Evolutionary conservation across 2,329 filamentous ascomycete genomes (phyloP).

Genomic region (Trichoderma sp.): DNA sequence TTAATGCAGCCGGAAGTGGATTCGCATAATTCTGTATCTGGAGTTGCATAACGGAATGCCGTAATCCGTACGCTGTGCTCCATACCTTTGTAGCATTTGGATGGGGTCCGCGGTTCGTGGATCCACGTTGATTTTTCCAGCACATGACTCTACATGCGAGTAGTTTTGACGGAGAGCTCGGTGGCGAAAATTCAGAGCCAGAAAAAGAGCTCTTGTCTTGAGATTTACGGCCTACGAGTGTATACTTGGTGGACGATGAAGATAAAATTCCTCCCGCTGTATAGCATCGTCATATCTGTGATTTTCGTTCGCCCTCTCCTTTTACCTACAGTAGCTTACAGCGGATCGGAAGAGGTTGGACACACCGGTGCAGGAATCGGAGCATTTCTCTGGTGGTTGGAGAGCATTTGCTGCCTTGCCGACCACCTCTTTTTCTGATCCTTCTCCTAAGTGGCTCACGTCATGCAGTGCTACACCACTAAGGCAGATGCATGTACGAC

Average conservation of each 20-base stretch:
- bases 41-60: neutral
- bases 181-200: neutral
- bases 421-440: neutral
- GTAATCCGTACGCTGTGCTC: neutral
- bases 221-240: neutral
- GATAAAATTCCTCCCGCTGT: neutral
- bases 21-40: neutral
- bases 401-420: neutral
- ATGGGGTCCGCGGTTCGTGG: neutral
- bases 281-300: neutral
- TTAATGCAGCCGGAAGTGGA: conserved; percentile 2
- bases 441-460: neutral
- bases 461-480: conserved; percentile 15
- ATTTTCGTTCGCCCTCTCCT: neutral
- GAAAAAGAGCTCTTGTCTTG: neutral
- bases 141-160: conserved; percentile 6
- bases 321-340: neutral
- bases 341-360: neutral
- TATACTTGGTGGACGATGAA: neutral
- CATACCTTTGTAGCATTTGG: neutral
- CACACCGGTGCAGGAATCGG: neutral
- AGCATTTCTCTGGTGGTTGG: neutral
- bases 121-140: neutral
- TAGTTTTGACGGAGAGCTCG: neutral
- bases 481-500: neutral